Conservation (phyloP, 495 filamentous ascomycete species). For the Podospora didyma region DNA sequence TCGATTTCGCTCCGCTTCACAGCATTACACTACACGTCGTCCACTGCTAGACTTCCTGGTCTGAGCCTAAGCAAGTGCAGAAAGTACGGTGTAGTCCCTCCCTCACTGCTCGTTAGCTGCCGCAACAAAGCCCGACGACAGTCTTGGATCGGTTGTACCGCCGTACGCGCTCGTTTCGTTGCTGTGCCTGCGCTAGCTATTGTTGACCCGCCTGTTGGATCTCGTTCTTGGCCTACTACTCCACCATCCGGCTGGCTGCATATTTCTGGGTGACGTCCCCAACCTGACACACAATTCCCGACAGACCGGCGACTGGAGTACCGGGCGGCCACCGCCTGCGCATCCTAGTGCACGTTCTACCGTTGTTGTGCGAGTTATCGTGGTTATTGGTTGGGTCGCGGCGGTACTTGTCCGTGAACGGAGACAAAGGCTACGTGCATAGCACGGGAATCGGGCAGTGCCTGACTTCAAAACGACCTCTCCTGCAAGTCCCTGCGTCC, state of each 20-base stretch:
- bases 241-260: slow-evolving; percentile 21
- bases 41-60: too few species aligned
- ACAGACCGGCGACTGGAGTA: slow-evolving; percentile 25
- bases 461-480: slow-evolving; percentile 20
- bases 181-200: slow-evolving; percentile 3
- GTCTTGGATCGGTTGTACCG: neutral
- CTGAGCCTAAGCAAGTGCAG: too few species aligned
- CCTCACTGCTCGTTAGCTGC: too few species aligned
- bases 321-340: slow-evolving; percentile 10
- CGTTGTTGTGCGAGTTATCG: slow-evolving; percentile 1
- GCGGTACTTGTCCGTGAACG: slow-evolving; percentile 18
- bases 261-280: slow-evolving; percentile 18
- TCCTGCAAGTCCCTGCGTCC: slow-evolving; percentile 21
- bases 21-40: too few species aligned
- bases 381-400: slow-evolving; percentile 20
- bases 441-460: slow-evolving; percentile 19
- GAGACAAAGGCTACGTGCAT: slow-evolving; percentile 21
- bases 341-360: slow-evolving; percentile 11
- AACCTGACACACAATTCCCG: slow-evolving; percentile 27
- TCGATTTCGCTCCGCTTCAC: too few species aligned
- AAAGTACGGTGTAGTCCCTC: too few species aligned
- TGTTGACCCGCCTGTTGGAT: neutral
- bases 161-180: slow-evolving; percentile 5
- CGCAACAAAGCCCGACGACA: too few species aligned
- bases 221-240: slow-evolving; percentile 14